Percentiles rank a stretch among this genome's conserved stretches.
phyloP scores from a whole-genome alignment of 805 yeast genomes.

The Candida qinlingensis region DNA sequence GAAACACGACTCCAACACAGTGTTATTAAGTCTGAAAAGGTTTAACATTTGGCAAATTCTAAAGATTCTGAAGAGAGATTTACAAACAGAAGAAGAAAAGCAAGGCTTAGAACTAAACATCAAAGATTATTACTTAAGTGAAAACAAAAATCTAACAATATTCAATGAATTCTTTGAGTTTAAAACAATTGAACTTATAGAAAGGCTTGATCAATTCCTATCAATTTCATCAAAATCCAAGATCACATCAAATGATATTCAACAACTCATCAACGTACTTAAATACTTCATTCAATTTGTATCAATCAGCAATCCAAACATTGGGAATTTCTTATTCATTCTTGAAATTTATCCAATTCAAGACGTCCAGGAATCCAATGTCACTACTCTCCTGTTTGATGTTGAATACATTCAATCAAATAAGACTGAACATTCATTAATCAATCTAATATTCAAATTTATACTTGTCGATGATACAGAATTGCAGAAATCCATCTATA shows the following conservation, averaged over 20 bases:
- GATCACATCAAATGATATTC: not conserved
- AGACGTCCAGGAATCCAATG: not conserved
- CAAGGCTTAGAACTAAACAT: constrained; percentile 19
- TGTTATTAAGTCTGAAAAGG: constrained; percentile 24
- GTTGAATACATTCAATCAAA: constrained; percentile 6
- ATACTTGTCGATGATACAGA: constrained; percentile 8
- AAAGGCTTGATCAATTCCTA: constrained; percentile 14
- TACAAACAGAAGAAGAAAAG: constrained; percentile 4
- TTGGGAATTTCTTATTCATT: constrained; percentile 17
- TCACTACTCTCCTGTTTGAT: constrained; percentile 17
- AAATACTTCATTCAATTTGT: constrained; percentile 5
- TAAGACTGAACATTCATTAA: constrained; percentile 1
- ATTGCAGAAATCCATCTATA: constrained; percentile 10
- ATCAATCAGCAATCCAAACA: constrained; percentile 1
- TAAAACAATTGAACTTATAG: constrained; percentile 21
- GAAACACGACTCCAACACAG: constrained; percentile 27
- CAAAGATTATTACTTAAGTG: constrained; percentile 27
- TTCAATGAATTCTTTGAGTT: constrained; percentile 30
- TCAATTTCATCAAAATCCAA: not conserved
- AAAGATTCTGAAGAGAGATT: constrained; percentile 19
- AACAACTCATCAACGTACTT: not conserved
- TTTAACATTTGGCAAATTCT: constrained; percentile 30
- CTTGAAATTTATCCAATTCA: constrained; percentile 20
- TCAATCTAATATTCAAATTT: constrained; percentile 18
- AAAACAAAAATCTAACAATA: constrained; percentile 27